A percentile compares a stretch with the other conserved stretches of the same genome.
Evolutionary conservation across 192 early-diverging fungal genomes (phyloP).

Genomic region (Pilobolus umbonatus): DNA sequence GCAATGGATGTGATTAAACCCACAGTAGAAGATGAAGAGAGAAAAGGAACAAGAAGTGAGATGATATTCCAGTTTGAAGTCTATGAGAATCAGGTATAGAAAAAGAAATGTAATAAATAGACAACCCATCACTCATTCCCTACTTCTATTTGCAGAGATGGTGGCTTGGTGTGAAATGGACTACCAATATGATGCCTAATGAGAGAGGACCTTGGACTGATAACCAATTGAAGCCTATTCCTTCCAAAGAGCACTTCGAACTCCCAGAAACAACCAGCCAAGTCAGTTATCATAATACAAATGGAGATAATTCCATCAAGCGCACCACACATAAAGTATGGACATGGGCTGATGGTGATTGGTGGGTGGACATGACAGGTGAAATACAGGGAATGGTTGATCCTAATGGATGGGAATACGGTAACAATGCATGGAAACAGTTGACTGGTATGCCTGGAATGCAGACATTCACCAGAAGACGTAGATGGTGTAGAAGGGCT

Average conservation of each 20-base stretch:
- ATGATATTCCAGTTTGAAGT: slow-evolving; percentile 34
- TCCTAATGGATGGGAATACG: slow-evolving; percentile 52
- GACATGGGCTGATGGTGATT: slow-evolving; percentile 47
- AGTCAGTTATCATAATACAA: slow-evolving; percentile 3
- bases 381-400: slow-evolving; percentile 30
- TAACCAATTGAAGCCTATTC: slow-evolving; percentile 41
- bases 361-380: slow-evolving; percentile 45
- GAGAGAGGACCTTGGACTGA: slow-evolving; percentile 49
- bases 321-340: slow-evolving; percentile 40
- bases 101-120: not conserved
- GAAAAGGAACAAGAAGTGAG: slow-evolving; percentile 7
- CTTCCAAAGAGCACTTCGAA: slow-evolving; percentile 44
- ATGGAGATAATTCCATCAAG: slow-evolving; percentile 5
- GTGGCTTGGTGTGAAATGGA: slow-evolving; percentile 57
- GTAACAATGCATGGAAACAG: slow-evolving; percentile 52
- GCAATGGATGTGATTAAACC: slow-evolving; percentile 5
- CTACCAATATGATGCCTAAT: slow-evolving; percentile 50
- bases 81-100: slow-evolving; percentile 32
- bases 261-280: slow-evolving; percentile 31
- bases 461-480: slow-evolving; percentile 45
- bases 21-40: not conserved
- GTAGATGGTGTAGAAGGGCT: slow-evolving; percentile 49
- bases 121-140: no score
- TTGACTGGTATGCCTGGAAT: slow-evolving; percentile 39
- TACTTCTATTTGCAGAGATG: slow-evolving; percentile 30